Evolutionary conservation across 2,329 filamentous ascomycete species (phyloP), one percentile per base, ranked within the genome.

Genomic region (Magnaporthiopsis incrustans): DNA sequence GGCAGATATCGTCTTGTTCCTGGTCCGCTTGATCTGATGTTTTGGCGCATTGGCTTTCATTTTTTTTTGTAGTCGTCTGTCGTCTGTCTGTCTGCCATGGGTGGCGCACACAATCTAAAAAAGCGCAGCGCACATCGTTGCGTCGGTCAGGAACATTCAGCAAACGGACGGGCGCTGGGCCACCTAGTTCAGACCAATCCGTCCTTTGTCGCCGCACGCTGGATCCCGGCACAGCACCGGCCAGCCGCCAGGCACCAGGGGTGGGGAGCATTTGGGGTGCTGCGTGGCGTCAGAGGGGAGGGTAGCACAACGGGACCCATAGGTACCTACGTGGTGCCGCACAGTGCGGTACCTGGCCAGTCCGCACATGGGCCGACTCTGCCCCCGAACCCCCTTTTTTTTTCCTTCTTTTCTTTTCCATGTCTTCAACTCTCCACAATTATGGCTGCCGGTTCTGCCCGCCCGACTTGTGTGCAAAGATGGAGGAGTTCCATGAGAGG

Each of bases 281-380:
- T 33, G 33, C 22, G 59, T 60, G 59, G 59, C 59, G 59, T 60
- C 59, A 60, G 59, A 60, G 30, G 26, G 38, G 59, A 32, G 32
- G 10, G n/a, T n/a, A n/a, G n/a, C n/a, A 60, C 22, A 60, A 32
- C 33, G 32, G 32, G 59, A 38, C 38, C 44, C 27, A 61, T 30
- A 30, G 30, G 30, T n/a, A n/a, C n/a, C n/a, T n/a, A n/a, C n/a
- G n/a, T 32, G 35, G 35, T 44, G 60, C 15, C 18, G 14, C 60
- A 61, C 60, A 61, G 60, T 61, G 60, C 60, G 60, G 60, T 61
- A 61, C 60, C 60, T 61, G 60, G 27, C 12, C 60, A 32, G 22
- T 61, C 44, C n/a, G 30, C 60, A 61, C 60, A 30, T 30, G 30
- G 30, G 7, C 8, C 1, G 44, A 6, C 44, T 50, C 25, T 15